These are phyloP conservation scores for Globisporangium carolinianum DNA, from an alignment of 352 stramenopile species.

Conservation along the genomic window DNA sequence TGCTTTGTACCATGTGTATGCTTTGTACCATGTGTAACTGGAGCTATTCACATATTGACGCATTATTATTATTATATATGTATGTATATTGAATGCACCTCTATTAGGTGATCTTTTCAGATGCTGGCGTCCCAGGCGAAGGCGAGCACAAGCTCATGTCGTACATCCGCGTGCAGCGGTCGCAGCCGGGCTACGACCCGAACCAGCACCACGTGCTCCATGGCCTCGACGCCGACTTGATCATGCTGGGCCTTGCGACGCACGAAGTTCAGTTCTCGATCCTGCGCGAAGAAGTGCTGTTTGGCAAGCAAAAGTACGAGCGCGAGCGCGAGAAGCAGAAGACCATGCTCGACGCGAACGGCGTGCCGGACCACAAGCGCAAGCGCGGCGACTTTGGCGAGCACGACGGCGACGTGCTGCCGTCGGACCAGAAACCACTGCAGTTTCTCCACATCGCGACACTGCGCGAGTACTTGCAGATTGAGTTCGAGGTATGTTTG, in stretches of 20 bases:
- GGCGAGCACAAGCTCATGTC: constrained; percentile 99
- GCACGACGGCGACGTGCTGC: constrained; percentile 68
- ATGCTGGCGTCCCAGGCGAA: constrained; percentile 96
- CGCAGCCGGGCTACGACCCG: constrained; percentile 94
- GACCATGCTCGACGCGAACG: constrained; percentile 67
- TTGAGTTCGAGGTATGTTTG: constrained; percentile 85
- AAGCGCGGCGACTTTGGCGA: constrained; percentile 82
- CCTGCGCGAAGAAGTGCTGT: constrained; percentile 92
- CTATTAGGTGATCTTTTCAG: constrained; percentile 91
- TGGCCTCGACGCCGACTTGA: constrained; percentile 98
- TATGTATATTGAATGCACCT: too few relatives aligned
- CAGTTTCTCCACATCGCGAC: constrained; percentile 93
- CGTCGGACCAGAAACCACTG: constrained; percentile 87
- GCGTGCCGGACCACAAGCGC: constrained; percentile 56
- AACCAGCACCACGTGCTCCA: constrained; percentile 98
- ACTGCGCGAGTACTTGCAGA: constrained; percentile 90
- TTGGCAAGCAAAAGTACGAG: constrained; percentile 80
- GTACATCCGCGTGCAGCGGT: constrained; percentile 93
- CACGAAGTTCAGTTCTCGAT: constrained; percentile 99
- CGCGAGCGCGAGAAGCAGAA: constrained; percentile 60
- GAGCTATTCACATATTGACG: neutral
- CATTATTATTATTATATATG: too few relatives aligned
- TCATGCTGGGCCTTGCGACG: constrained; percentile 98
- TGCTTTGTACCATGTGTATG: too few relatives aligned
- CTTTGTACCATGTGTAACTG: constrained; percentile 1